phyloP scores from a whole-genome alignment of 352 stramenopile species.

The Pythium phragmiticola region DNA sequence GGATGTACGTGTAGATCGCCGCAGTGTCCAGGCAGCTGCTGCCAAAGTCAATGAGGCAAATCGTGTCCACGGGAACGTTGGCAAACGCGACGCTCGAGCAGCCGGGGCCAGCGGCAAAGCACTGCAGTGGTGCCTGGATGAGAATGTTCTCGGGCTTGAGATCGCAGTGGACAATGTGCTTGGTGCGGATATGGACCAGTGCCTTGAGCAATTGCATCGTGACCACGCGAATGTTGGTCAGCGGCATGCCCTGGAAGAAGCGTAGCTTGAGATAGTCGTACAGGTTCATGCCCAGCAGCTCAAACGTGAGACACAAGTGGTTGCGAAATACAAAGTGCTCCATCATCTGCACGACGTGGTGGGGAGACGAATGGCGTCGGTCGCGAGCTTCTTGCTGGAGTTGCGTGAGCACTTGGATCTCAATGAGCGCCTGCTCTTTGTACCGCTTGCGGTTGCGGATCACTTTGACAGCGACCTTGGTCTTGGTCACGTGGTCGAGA shows the following conservation, averaged over 20 bases:
- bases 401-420: conserved; percentile 93
- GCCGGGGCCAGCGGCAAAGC: conserved; percentile 50
- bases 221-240: conserved; percentile 87
- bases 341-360: conserved; percentile 80
- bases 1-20: conserved; percentile 96
- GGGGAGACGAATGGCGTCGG: conserved; percentile 5
- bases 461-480: conserved; percentile 96
- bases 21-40: conserved; percentile 90
- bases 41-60: conserved; percentile 97
- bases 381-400: conserved; percentile 36
- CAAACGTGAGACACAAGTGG: conserved; percentile 97
- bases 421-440: conserved; percentile 93
- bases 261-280: conserved; percentile 96
- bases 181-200: conserved; percentile 69
- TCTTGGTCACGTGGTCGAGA: conserved; percentile 75
- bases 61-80: conserved; percentile 21
- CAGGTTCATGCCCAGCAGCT: conserved; percentile 94
- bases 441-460: conserved; percentile 98
- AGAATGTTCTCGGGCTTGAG: conserved; percentile 98
- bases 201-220: conserved; percentile 86
- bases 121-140: conserved; percentile 49
- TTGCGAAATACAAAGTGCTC: conserved; percentile 93
- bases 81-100: conserved; percentile 79
- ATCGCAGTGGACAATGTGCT: conserved; percentile 96
- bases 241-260: conserved; percentile 93